Conservation (phyloP, 2,329 filamentous ascomycete genomes). For the Phaeosphaeria sp. region DNA sequence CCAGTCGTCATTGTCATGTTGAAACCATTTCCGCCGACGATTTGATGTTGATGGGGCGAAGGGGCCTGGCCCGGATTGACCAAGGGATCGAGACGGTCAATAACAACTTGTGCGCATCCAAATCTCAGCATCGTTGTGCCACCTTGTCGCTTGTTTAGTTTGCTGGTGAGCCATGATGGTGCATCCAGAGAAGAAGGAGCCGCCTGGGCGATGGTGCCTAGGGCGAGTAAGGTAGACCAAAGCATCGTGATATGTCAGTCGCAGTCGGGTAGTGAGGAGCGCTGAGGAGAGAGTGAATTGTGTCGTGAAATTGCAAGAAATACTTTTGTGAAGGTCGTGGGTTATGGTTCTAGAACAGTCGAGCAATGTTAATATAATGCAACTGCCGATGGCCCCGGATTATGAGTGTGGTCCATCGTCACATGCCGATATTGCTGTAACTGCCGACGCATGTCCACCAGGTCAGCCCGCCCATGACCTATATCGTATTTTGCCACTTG, state of each 20-base stretch:
- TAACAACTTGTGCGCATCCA: slow-evolving; percentile 40
- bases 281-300: not conserved
- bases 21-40: slow-evolving; percentile 55
- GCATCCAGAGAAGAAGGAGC: not conserved
- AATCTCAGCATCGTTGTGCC: slow-evolving; percentile 41
- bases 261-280: not conserved
- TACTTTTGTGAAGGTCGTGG: not conserved
- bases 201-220: not conserved
- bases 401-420: no score
- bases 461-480: not conserved
- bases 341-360: not conserved
- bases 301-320: not conserved
- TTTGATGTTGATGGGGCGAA: slow-evolving; percentile 49
- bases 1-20: slow-evolving; percentile 52
- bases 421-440: no score
- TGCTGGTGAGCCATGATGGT: slow-evolving; percentile 1
- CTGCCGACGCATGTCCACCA: not conserved
- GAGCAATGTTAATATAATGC: not conserved
- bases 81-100: slow-evolving; percentile 41
- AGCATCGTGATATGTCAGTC: slow-evolving; percentile 3
- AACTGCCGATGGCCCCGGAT: not conserved
- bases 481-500: not conserved
- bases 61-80: slow-evolving; percentile 47
- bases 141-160: slow-evolving; percentile 1
- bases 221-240: not conserved